Evolutionary conservation across 768 basidiomycete genomes (phyloP), one percentile per base, ranked within the genome.

Genomic region (Tylopilus intermedius): DNA sequence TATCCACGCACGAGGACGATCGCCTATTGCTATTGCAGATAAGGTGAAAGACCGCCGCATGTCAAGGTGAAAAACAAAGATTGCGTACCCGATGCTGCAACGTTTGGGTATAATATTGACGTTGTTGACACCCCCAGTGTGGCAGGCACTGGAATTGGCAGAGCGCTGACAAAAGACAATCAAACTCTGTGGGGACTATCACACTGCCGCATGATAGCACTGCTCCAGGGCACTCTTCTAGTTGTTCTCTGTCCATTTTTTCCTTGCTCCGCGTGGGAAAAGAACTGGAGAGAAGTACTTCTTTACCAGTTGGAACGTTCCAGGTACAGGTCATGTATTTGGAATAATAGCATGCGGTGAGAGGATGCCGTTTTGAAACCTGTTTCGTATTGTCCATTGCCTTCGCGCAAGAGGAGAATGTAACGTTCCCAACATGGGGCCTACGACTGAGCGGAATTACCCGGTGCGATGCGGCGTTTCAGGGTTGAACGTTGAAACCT

Each of bases 221-320:
- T 8, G 14, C 11, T 30, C 58, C 45, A 56, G 18, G 18, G 32
- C 7, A 1, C 24, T 14, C 9, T 58, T 41, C 32, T 30, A 30
- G 21, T 45, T 21, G n/a, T 46, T 21, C 29, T 43, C 46, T 21
- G 30, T 8, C 33, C 21, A 41, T 53, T 42, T 41, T 32, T n/a
- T 44, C 18, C 8, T 18, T 27, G 21, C 47, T 47, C 39, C 54
- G 26, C 32, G 37, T 49, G 44, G 49, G 59, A 51, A 15, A 22
- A 27, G 24, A 42, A 14, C 21, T 22, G 13, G 14, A 29, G 33
- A 29, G 47, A 3, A 33, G 13, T 5, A 33, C 1, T 22, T 14
- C n/a, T 10, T 8, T 24, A 6, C 30, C 3, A 7, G 7, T 30
- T 18, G 27, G 26, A 38, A 46, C 3, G 7, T 35, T 8, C 11